A percentile compares a stretch with the other conserved stretches of the same genome.
These are phyloP conservation scores for Cantharellus cinnabarinus DNA, from an alignment of 768 basidiomycete species.

Conservation along the genomic window DNA sequence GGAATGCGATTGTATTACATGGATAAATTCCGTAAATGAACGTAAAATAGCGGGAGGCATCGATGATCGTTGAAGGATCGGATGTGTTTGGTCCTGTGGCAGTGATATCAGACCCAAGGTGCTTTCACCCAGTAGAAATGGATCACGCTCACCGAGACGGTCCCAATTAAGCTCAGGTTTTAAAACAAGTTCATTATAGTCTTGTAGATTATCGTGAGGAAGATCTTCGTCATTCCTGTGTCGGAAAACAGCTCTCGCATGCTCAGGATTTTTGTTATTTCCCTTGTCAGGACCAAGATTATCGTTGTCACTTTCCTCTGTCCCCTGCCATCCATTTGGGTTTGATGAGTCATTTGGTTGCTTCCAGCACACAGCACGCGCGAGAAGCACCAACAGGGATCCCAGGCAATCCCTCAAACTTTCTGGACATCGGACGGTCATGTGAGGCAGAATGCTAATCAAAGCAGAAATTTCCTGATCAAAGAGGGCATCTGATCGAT, in stretches of 20 bases:
- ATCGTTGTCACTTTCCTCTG: neutral
- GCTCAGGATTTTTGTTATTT: neutral
- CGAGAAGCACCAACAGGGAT: slow-evolving; percentile 42
- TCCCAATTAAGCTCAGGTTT: slow-evolving; percentile 47
- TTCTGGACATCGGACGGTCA: slow-evolving; percentile 41
- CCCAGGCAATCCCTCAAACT: slow-evolving; percentile 42
- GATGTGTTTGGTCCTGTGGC: slow-evolving; percentile 23
- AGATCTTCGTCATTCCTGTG: neutral
- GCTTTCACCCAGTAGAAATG: neutral
- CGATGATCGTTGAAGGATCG: slow-evolving; percentile 31
- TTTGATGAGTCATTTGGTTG: slow-evolving; percentile 13
- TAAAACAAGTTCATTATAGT: slow-evolving; percentile 11
- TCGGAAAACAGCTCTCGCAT: neutral
- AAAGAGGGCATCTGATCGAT: slow-evolving; percentile 53
- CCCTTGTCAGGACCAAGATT: neutral
- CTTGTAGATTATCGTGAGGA: neutral
- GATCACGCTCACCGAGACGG: slow-evolving; percentile 21
- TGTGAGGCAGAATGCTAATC: slow-evolving; percentile 51
- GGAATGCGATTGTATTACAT: slow-evolving; percentile 64
- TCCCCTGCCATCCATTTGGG: neutral
- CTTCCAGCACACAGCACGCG: slow-evolving; percentile 58
- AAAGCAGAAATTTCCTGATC: slow-evolving; percentile 41
- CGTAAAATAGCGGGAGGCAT: slow-evolving; percentile 46
- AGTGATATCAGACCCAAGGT: neutral
- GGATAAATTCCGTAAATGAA: slow-evolving; percentile 81